Base-by-base conservation (phyloP, 495 filamentous ascomycete genomes). In the Aspergillus mulundensis region DNA sequence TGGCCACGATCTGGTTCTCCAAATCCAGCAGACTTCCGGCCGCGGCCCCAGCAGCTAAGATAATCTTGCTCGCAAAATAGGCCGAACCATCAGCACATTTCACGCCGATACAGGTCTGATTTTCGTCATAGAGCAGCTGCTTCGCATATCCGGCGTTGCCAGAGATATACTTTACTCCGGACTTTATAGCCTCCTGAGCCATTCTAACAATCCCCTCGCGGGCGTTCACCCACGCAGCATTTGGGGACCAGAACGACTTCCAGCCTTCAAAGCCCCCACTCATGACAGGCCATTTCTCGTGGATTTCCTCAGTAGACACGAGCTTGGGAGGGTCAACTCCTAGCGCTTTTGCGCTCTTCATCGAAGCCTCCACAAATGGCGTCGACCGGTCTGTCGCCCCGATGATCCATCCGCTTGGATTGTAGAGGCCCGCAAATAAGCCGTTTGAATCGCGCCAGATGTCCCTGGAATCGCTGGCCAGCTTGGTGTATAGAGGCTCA, bases 1-100 rank as follows among this genome's bases (percentile, higher is more conserved):
- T 63, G 3, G 66, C 64, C 5, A 50, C 56, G 8, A 69, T 61
- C 45, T 74, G 71, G 10, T 57, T 63, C 2, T 73, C 43, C 24
- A 72, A 16, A 28, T 73, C 69, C n/a, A 73, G 55, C 30, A 73
- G 56, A 14, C 70, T 67, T 28, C 71, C 70, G 19, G 68, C 54
- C 28, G 32, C 32, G 32, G 32, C 32, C 7, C 32, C 32, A 36
- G 32, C 32, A 36, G 32, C 32, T 10, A 67, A 63, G 21, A 74
- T 50, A 39, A 74, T 63, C 28, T 62, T 57, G 42, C 71, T 63
- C 2, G 68, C 70, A 3, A 65, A 61, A 23, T 71, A 61, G 36
- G 55, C 66, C 5, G 61, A 66, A 7, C 66, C 71, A 41, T 72
- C 70, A 5, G 60, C 59, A 7, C 70, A 66, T 51, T 67, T 55